A percentile compares a stretch with the other conserved stretches of the same genome.
Conservation (phyloP, 495 filamentous ascomycete genomes). For the Acidiella bohemica region DNA sequence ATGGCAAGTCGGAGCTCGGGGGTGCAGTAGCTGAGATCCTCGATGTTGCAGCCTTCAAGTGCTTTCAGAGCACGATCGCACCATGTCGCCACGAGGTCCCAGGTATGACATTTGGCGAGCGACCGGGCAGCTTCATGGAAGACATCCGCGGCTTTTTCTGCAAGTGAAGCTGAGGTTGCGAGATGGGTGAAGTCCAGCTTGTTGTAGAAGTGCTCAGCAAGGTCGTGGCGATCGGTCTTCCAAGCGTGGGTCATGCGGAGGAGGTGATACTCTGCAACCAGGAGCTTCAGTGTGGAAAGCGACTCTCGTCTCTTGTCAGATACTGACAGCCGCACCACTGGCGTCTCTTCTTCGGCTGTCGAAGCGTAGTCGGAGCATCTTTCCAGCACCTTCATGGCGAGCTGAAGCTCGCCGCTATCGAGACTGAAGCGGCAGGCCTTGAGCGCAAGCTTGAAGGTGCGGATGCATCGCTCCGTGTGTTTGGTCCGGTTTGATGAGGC, state of each 20-base stretch:
- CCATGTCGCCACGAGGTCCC: conserved; percentile 51
- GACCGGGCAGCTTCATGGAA: conserved; percentile 60
- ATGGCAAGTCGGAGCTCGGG: conserved; percentile 53
- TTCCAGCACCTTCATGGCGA: conserved; percentile 46
- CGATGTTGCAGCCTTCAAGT: conserved; percentile 42
- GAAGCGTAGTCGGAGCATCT: conserved; percentile 51
- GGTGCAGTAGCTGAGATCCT: conserved; percentile 43
- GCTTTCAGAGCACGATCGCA: conserved; percentile 53
- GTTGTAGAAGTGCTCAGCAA: conserved; percentile 64
- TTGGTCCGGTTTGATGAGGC: conserved; percentile 29
- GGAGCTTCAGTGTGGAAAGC: conserved; percentile 21
- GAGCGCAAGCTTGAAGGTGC: conserved; percentile 52
- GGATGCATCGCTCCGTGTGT: conserved; percentile 26
- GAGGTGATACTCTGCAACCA: conserved; percentile 55
- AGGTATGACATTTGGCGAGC: conserved; percentile 39
- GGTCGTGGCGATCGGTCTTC: conserved; percentile 53
- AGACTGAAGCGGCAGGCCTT: conserved; percentile 53
- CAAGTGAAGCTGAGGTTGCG: conserved; percentile 32
- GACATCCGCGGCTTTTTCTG: conserved; percentile 56
- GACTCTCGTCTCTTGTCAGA: no score
- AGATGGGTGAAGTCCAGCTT: conserved; percentile 33
- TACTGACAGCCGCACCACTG: conserved; percentile 9
- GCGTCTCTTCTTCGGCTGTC: conserved; percentile 32
- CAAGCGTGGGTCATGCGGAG: conserved; percentile 52
- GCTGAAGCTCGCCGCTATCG: conserved; percentile 39